These are phyloP conservation scores for Akanthomyces muscarius DNA, from an alignment of 2,329 filamentous ascomycete species.

Conservation along the genomic window DNA sequence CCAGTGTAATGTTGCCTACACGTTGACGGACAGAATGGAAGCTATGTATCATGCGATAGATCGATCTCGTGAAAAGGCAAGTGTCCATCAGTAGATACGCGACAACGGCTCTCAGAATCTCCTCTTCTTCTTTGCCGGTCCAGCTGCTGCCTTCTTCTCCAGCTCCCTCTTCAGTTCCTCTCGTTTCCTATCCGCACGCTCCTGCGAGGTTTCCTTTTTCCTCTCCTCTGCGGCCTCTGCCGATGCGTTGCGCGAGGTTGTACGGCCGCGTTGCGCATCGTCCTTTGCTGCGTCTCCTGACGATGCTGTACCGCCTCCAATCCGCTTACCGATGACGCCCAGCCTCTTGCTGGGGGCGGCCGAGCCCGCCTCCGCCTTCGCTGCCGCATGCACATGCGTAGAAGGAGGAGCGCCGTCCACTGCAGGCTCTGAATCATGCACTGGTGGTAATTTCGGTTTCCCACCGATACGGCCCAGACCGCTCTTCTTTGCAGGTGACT, in stretches of 20 bases:
- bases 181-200: conserved; percentile 46
- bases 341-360: conserved; percentile 23
- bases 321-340: conserved; percentile 34
- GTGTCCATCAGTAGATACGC: background rate
- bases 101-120: conserved; percentile 40
- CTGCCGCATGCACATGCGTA: conserved; percentile 15
- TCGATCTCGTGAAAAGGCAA: background rate
- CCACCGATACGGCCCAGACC: conserved; percentile 41
- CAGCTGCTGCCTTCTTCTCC: conserved; percentile 45
- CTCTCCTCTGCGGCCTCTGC: conserved; percentile 28
- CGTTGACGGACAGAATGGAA: background rate
- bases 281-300: conserved; percentile 9
- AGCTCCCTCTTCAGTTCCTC: conserved; percentile 54
- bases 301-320: conserved; percentile 14
- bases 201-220: conserved; percentile 40
- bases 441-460: conserved; percentile 20
- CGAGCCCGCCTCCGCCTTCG: conserved; percentile 16
- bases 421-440: conserved; percentile 18
- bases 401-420: conserved; percentile 2
- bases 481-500: conserved; percentile 25
- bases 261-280: conserved; percentile 23
- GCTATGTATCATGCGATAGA: background rate
- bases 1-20: background rate
- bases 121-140: conserved; percentile 53
- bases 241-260: conserved; percentile 19